Conservation (phyloP, 148 eudicot genomes). For the Arctostaphylos glauca region DNA sequence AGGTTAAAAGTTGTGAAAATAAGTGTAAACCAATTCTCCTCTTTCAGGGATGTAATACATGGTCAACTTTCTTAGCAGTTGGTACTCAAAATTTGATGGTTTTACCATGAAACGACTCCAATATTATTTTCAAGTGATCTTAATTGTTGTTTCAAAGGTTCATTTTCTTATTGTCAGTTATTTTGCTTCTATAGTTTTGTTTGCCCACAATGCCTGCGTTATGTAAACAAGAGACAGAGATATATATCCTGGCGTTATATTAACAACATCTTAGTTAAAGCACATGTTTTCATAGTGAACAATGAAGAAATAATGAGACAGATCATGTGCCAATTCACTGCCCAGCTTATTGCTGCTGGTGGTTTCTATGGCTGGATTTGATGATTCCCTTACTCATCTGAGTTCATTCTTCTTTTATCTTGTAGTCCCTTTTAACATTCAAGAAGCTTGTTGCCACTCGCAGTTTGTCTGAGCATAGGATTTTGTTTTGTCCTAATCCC, state of each 20-base stretch:
- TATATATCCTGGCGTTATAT: neutral
- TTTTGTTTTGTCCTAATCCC: neutral
- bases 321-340: slow-evolving; percentile 21
- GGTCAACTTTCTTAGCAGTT: neutral
- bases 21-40: neutral
- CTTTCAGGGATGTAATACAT: neutral
- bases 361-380: slow-evolving; percentile 25
- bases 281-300: neutral
- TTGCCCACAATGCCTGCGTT: neutral
- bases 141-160: neutral
- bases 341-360: slow-evolving; percentile 25
- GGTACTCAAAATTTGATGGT: neutral
- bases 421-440: neutral
- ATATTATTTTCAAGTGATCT: too few relatives aligned
- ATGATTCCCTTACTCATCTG: slow-evolving; percentile 31
- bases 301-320: neutral
- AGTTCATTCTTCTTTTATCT: slow-evolving; percentile 5
- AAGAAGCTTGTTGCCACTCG: neutral
- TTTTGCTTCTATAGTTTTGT: neutral
- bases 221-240: neutral
- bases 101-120: too few relatives aligned
- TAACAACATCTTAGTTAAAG: neutral
- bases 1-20: neutral
- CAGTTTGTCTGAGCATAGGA: neutral
- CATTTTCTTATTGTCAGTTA: neutral